Evolutionary conservation across 2,329 filamentous ascomycete species (phyloP), one percentile per base, ranked within the genome.

Genomic region (Amauroascus niger): DNA sequence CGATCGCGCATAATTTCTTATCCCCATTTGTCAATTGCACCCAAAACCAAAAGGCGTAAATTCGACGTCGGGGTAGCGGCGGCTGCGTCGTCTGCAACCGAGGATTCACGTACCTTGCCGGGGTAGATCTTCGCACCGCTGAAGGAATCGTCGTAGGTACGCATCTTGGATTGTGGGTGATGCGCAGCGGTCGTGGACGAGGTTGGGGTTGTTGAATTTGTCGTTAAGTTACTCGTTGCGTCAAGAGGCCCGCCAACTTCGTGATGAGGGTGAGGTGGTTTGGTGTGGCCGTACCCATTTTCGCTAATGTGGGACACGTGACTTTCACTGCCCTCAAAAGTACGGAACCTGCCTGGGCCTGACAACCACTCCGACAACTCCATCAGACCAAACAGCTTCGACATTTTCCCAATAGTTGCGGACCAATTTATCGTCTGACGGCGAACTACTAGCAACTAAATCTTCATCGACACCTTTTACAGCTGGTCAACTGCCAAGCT

Each of bases 111-210:
- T 79, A 86, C 83, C 83, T 86, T 86, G 75, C 83, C 83, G 70
- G 83, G 83, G 79, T 86, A 87, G 77, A 87, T 86, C 79, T 84
- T 86, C 76, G 82, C 77, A 69, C 82, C 83, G 75, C 80, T 83
- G 81, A 87, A 87, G 69, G 81, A 79, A 71, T 87, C 83, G 77
- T 87, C 83, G 83, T 86, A 87, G 75, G 81, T 84, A 79, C 81
- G 79, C 81, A 84, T 84, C 71, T 78, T 82, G 78, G 52, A 51
- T 56, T 26, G 51, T 58, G 65, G 62, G 64, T n/a, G 69, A 71
- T 72, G 71, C 70, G 70, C 67, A 67, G 67, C 67, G 67, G 68
- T 64, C 65, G 60, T 62, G 55, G 62, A 65, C 61, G 65, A 63
- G 62, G 59, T 62, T 62, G 65, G 66, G 65, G 68, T 51, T 58